phyloP scores from a whole-genome alignment of 805 yeast genomes.

The Metschnikowia lachancei region DNA sequence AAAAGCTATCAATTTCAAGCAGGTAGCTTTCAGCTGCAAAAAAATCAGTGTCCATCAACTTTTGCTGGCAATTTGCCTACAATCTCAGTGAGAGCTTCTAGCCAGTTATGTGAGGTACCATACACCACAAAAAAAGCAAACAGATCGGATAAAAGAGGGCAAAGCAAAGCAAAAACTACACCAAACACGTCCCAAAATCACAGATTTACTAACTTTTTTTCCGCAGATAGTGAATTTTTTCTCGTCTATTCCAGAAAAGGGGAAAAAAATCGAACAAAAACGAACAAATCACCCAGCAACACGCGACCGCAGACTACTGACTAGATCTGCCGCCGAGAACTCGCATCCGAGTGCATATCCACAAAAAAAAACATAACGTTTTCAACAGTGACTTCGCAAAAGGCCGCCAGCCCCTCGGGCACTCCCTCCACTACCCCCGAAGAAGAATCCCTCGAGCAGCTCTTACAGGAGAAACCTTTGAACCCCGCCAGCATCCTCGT shows the following conservation, averaged over 20 bases:
- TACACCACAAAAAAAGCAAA: no score
- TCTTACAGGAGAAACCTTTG: slow-evolving; percentile 13
- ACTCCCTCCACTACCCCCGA: slow-evolving; percentile 16
- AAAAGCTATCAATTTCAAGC: no score
- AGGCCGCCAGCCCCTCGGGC: slow-evolving; percentile 42
- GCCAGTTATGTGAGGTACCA: not conserved
- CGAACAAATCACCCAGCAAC: not conserved
- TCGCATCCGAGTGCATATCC: not conserved
- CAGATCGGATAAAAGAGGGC: no score
- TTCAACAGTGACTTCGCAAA: slow-evolving; percentile 35
- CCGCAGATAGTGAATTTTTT: not conserved
- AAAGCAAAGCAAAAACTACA: no score
- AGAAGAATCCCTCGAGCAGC: slow-evolving; percentile 8
- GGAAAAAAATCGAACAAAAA: slow-evolving; percentile 5
- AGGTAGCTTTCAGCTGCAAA: not conserved
- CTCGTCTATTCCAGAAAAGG: not conserved
- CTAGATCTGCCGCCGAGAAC: slow-evolving; percentile 30
- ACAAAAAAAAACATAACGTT: not conserved
- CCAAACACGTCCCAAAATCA: no score
- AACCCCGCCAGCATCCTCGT: slow-evolving; percentile 8
- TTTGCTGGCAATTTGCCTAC: not conserved
- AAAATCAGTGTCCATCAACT: not conserved
- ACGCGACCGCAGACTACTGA: slow-evolving; percentile 36
- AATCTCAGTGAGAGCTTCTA: not conserved
- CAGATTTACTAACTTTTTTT: not conserved